phyloP scores from a whole-genome alignment of 768 basidiomycete species.

The Kwoniella heveanensis region DNA sequence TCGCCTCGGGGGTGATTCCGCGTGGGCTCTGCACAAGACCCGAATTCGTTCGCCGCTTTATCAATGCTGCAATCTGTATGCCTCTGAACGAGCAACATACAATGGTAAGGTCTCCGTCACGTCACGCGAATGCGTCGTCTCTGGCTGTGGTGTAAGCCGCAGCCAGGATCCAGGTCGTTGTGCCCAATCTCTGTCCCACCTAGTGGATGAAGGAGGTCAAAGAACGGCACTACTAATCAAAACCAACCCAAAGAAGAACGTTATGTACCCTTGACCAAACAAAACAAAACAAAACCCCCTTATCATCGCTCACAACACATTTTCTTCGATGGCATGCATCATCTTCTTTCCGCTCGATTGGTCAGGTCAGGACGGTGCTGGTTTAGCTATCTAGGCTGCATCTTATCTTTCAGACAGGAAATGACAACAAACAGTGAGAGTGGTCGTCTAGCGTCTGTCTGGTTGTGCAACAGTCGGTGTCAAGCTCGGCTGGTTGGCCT shows the following conservation, averaged over 20 bases:
- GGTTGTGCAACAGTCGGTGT: too few relatives aligned
- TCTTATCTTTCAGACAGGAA: too few relatives aligned
- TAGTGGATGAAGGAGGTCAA: neutral
- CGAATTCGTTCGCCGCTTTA: too few relatives aligned
- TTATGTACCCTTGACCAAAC: neutral
- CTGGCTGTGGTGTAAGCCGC: too few relatives aligned
- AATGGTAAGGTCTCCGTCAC: neutral
- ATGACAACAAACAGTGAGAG: too few relatives aligned
- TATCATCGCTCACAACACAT: conserved; percentile 1
- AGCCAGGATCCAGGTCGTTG: neutral
- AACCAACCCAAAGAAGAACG: neutral
- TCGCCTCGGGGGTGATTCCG: too few relatives aligned
- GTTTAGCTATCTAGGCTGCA: conserved; percentile 9
- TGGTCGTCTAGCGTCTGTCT: too few relatives aligned
- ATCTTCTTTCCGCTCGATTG: conserved; percentile 25
- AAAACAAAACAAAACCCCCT: too few relatives aligned
- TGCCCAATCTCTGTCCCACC: neutral
- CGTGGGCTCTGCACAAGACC: too few relatives aligned
- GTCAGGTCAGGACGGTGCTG: too few relatives aligned
- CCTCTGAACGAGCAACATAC: neutral
- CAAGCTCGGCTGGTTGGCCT: too few relatives aligned
- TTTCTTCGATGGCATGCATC: conserved; percentile 34
- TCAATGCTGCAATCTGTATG: neutral
- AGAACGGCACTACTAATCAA: neutral
- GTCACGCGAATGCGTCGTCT: too few relatives aligned